Base-by-base conservation (phyloP, 2,329 filamentous ascomycete species). In the Aspergillus terreus region DNA sequence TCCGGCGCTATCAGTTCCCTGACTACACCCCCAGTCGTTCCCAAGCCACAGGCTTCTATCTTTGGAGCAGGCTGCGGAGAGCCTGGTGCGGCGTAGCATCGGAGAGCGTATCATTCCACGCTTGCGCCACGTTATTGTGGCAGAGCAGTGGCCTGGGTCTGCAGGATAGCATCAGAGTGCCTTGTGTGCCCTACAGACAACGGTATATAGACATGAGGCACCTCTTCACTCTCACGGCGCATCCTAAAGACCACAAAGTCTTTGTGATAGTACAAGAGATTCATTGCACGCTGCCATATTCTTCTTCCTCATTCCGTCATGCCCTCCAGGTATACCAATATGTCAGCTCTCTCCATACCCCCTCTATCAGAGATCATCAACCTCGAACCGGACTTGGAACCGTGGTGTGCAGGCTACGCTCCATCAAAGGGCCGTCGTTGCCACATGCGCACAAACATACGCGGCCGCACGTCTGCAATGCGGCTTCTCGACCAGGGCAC, bases 371-470 rank as follows among this genome's bases (percentile, higher is more conserved):
- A 57, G 0, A 60, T 63, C 21, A 50, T 64, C 17, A 23, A 50
- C 0, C 50, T 64, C 12, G 14, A 60, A n/a, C 60, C 58, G 7
- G 52, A 56, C 1, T 2, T 48, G 17, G 60, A 63, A 14, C 42
- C 52, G 15, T 55, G 44, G 41, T 62, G 61, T 41, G 54, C 43
- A 19, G 61, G 59, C 2, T 58, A 53, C 12, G 60, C 59, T 4
- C 41, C 36, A 3, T 56, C 57, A 1, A 9, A 56, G 19, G 44
- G 55, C 19, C 56, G 57, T 30, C 59, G 54, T 12, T 64, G 58
- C 35, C 51, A 51, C 10, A 25, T 10, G 5, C 40, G 19, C 4
- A 60, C 55, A 25, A 58, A 58, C 43, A 45, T 40, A 4, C 19
- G 6, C 2, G 56, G 52, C 30, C 58, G 59, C 9, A 44, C 15